phyloP scores from a whole-genome alignment of 306 rosid genomes.

The Canavalia ensiformis region DNA sequence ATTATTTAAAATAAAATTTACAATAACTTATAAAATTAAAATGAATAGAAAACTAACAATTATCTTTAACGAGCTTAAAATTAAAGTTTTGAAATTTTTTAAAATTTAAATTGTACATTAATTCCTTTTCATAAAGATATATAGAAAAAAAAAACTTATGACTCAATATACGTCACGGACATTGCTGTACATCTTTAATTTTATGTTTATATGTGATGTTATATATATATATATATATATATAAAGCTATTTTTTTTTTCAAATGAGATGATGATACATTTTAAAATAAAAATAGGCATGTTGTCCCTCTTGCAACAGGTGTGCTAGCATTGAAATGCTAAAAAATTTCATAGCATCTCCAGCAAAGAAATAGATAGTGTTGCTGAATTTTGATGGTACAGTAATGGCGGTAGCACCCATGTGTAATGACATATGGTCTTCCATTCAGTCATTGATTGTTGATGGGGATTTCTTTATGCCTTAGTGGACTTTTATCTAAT shows the following conservation, averaged over 20 bases:
- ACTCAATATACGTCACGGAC: not conserved
- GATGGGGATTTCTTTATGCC: constrained; percentile 22
- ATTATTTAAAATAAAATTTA: no score
- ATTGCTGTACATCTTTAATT: not conserved
- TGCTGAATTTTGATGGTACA: constrained; percentile 17
- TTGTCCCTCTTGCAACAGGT: not conserved
- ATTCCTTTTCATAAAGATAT: not conserved
- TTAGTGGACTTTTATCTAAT: constrained; percentile 17
- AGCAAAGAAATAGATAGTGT: not conserved
- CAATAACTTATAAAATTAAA: no score
- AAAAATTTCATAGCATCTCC: not conserved
- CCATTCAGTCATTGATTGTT: constrained; percentile 43
- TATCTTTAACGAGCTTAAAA: no score
- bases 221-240: not conserved
- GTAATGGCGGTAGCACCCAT: constrained; percentile 40
- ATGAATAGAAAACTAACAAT: no score
- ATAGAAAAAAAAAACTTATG: no score
- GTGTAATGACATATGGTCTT: constrained; percentile 36
- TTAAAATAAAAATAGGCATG: not conserved
- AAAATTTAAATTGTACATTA: not conserved
- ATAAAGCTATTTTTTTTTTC: not conserved
- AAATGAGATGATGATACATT: constrained; percentile 7
- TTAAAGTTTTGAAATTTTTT: not conserved
- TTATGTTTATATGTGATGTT: not conserved
- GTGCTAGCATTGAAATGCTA: not conserved